Evolutionary conservation across 2,329 filamentous ascomycete species (phyloP), one percentile per base, ranked within the genome.

Genomic region (Cladophialophora carrionii): DNA sequence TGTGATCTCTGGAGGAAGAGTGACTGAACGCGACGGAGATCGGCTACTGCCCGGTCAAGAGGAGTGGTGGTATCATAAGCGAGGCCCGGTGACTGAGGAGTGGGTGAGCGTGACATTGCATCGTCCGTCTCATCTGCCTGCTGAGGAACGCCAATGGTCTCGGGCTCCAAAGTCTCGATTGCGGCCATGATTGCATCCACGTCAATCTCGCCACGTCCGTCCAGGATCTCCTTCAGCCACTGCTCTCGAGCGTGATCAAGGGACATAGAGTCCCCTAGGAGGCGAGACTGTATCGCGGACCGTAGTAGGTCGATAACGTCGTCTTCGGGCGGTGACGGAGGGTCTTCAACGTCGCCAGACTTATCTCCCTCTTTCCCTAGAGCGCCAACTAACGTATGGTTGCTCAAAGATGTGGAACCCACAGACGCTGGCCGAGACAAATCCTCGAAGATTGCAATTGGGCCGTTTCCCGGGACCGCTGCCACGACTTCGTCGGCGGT

Each of bases 161-260:
- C 56, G 3, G 64, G 46, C 20, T 64, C 67, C 20, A 67, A 20
- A 14, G 26, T 55, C 26, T 51, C 52, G 12, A 69, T 61, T 12
- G 61, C 62, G 3, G 46, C 46, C 62, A 69, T 59, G 46, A 64
- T 32, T n/a, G 59, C 49, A 32, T 69, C 64, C 41, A 69, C 41
- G 37, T 69, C 64, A 56, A 64, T 64, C 31, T 67, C 67, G 31
- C 53, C 57, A 54, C 70, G 53, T 22, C 64, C 56, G 70, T 86
- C 84, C 17, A 82, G 78, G 8, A 80, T 82, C 69, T 86, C 83
- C 71, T 85, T 85, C 63, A 86, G 74, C 78, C 83, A 86, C 71
- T 85, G 83, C 71, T 86, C 84, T 81, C 82, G 86, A 62, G 57
- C 65, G 37, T 68, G 62, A 32, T 57, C 68, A 46, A 61, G 59